Base-by-base conservation (phyloP, 306 rosid species). In the Hylodesmum podocarpum region DNA sequence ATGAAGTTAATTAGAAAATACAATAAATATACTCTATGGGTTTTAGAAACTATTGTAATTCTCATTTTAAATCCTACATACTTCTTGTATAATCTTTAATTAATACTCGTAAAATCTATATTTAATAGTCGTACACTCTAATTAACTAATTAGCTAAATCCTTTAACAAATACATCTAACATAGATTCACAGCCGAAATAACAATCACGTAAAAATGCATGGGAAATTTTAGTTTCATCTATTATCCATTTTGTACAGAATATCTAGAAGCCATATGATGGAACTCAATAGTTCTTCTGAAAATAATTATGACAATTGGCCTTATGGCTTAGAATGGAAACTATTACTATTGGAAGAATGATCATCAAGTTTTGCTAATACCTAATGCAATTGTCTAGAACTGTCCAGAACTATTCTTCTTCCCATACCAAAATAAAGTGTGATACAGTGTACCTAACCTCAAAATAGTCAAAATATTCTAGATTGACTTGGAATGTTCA, bases 271-370 rank as follows among this genome's bases (percentile, higher is more conserved):
- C 53, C 53, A 65, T 39, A 5, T 15, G 47, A 29, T 39, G 18
- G 53, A 40, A 24, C 25, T 22, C 7, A 22, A 24, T 18, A 13
- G 19, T 22, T 37, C 12, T 37, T 25, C 8, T 37, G 19, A 22
- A 40, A 41, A 37, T 36, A 13, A 25, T 66, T 36, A 6, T 22
- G 49, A 36, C n/a, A 43, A 5, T 19, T 34, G 25, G 21, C 22
- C 64, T 22, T 34, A 70, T 31, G 24, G 34, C 43, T 36, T 36
- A 57, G 33, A 68, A 46, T 44, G 18, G 27, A 15, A 68, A 46
- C 25, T 13, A 87, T 82, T 27, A 40, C 19, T 19, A 81, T 84
- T 6, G 75, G 86, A 80, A 83, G 16, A 33, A 36, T 63, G 8
- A 18, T 39, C 51, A 11, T 37, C 21, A 13, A 41, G 22, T 11